Base-by-base conservation (phyloP, 352 stramenopile genomes). In the Globisporangium alternatum region DNA sequence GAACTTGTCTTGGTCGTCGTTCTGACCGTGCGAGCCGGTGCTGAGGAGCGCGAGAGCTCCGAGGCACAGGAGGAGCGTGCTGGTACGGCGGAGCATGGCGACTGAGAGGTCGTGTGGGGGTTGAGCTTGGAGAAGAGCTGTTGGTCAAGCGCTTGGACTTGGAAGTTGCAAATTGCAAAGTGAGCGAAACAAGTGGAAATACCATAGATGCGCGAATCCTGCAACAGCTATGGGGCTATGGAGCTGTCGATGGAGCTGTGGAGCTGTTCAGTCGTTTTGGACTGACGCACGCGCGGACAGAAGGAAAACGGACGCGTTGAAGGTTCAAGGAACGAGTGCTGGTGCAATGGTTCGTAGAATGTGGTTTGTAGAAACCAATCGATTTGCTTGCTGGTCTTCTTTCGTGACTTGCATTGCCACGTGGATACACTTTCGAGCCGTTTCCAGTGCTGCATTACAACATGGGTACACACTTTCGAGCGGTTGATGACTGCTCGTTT, bases 91-190 rank as follows among this genome's bases (percentile, higher is more conserved):
- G 30, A 58, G 31, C 52, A 58, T 45, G 13, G 39, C 2, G 15
- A 5, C 39, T 17, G 39, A 44, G 9, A 13, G 10, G 39, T 44
- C 8, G 39, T 19, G 8, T 30, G 2, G 19, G 19, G 4, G 13
- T 39, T 13, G 47, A 54, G 22, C 15, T 54, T 37, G 25, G 25
- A 43, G 37, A 15, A 12, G 39, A n/a, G 48, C 8, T 35, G 48
- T 5, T 21, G 49, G 51, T 57, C 52, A 58, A 58, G 52, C 31
- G 25, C 52, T 58, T 58, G 52, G 52, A 45, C 31, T 58, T 45
- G n/a, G 30, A 17, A 19, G 52, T 21, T 58, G 52, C 52, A 58
- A 45, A 31, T 21, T 58, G 52, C 52, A 58, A 30, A 58, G 31
- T 58, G 52, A 45, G 7, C 17, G 9, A 57, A 41, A 9, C 35